Percentiles rank a stretch among this genome's conserved stretches.
Evolutionary conservation across 495 filamentous ascomycete species (phyloP).

Genomic region (Penicillium taxi): DNA sequence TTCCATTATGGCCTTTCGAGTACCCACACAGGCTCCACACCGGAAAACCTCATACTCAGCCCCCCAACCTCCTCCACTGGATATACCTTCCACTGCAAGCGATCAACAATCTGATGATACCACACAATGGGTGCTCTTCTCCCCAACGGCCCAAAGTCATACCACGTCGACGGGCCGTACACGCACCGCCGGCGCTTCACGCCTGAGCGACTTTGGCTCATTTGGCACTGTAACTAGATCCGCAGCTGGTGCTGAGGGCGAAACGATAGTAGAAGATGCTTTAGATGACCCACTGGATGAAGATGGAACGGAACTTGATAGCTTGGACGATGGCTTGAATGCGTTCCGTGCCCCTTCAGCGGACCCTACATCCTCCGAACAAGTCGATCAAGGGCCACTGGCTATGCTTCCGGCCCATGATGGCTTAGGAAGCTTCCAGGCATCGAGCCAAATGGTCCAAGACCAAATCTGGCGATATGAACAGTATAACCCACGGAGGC

Average conservation of each 20-base stretch:
- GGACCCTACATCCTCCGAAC: slow-evolving; percentile 38
- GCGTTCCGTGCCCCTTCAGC: slow-evolving; percentile 66
- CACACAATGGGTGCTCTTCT: slow-evolving; percentile 95
- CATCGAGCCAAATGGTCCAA: slow-evolving; percentile 50
- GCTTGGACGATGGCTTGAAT: slow-evolving; percentile 80
- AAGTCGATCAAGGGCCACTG: slow-evolving; percentile 43
- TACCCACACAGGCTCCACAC: slow-evolving; percentile 58
- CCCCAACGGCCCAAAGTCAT: slow-evolving; percentile 62
- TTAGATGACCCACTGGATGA: slow-evolving; percentile 54
- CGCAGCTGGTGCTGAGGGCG: slow-evolving; percentile 36
- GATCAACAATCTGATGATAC: slow-evolving; percentile 53
- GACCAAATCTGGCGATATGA: slow-evolving; percentile 83
- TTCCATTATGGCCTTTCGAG: slow-evolving; percentile 73
- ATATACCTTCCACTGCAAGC: slow-evolving; percentile 27
- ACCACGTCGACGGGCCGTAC: slow-evolving; percentile 66
- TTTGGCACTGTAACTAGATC: slow-evolving; percentile 55
- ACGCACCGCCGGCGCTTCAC: slow-evolving; percentile 64
- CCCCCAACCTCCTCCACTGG: slow-evolving; percentile 34
- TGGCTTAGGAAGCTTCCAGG: slow-evolving; percentile 76
- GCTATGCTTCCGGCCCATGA: slow-evolving; percentile 83
- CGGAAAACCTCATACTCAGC: slow-evolving; percentile 49
- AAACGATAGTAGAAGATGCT: slow-evolving; percentile 40
- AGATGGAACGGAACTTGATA: slow-evolving; percentile 70
- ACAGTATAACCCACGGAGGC: slow-evolving; percentile 62
- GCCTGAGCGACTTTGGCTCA: slow-evolving; percentile 79